phyloP scores from a whole-genome alignment of 768 basidiomycete species.

The Panaeolus cyanescens region DNA sequence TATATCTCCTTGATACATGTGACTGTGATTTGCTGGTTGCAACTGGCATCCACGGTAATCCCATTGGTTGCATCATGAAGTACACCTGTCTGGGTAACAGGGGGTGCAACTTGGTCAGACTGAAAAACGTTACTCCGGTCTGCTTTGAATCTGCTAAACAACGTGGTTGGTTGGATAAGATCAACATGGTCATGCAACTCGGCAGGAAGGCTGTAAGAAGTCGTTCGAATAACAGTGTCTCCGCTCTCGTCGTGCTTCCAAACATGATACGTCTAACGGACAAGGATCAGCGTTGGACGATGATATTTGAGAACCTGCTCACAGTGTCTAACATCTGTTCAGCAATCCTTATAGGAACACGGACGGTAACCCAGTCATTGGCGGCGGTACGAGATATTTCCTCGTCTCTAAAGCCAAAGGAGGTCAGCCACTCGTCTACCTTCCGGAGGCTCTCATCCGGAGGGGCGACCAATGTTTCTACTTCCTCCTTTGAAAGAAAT shows the following conservation, averaged over 20 bases:
- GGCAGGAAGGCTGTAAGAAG: constrained; percentile 62
- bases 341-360: constrained; percentile 53
- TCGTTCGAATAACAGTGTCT: constrained; percentile 59
- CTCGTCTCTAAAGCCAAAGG: constrained; percentile 51
- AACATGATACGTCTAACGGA: constrained; percentile 51
- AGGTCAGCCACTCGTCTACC: constrained; percentile 62
- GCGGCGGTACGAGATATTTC: constrained; percentile 57
- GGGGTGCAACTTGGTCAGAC: constrained; percentile 7
- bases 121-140: constrained; percentile 43
- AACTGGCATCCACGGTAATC: constrained; percentile 47
- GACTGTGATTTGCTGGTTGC: constrained; percentile 49
- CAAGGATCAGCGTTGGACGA: not conserved
- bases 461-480: constrained; percentile 63
- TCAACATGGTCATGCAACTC: constrained; percentile 61
- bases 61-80: constrained; percentile 25
- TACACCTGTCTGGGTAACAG: constrained; percentile 9
- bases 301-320: not conserved
- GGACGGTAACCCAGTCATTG: constrained; percentile 68
- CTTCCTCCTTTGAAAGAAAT: constrained; percentile 65
- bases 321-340: constrained; percentile 70
- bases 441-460: constrained; percentile 50
- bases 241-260: constrained; percentile 50
- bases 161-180: constrained; percentile 68
- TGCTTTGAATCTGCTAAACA: constrained; percentile 54
- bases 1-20: constrained; percentile 55